Evolutionary conservation across 2,329 filamentous ascomycete genomes (phyloP).

Genomic region (Onygenales sp.): DNA sequence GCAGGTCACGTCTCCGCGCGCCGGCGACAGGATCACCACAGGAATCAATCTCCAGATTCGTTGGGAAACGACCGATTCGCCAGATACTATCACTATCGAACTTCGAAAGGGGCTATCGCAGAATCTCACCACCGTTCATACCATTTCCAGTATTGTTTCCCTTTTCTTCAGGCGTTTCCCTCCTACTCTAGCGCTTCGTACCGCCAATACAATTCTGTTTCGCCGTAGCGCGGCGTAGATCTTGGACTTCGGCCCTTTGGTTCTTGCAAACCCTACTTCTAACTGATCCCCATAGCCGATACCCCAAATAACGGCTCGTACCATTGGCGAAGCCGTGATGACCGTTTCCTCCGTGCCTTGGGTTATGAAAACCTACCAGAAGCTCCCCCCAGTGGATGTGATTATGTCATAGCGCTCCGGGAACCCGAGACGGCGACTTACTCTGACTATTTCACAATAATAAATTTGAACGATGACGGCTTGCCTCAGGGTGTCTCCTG

Average conservation of each 20-base stretch:
- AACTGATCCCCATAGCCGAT: conserved; percentile 1
- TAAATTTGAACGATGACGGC: conserved; percentile 8
- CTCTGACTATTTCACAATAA: conserved; percentile 9
- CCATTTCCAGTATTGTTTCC: conserved; percentile 8
- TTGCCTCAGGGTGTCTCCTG: conserved; percentile 3
- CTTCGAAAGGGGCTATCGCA: conserved; percentile 6
- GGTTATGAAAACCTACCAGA: conserved; percentile 1
- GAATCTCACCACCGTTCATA: conserved; percentile 8
- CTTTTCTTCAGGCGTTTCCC: neutral
- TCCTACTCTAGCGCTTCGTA: neutral
- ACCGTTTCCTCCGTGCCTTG: conserved; percentile 6
- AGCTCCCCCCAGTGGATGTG: conserved; percentile 8
- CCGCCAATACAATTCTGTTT: neutral
- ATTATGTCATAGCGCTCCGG: conserved; percentile 7
- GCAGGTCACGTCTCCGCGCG: conserved; percentile 1
- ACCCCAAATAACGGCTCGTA: conserved; percentile 10
- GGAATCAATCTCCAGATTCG: conserved; percentile 8
- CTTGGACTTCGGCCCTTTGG: neutral
- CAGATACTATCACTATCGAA: conserved; percentile 5
- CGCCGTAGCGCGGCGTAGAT: neutral
- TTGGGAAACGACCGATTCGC: conserved; percentile 5
- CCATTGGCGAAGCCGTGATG: conserved; percentile 9
- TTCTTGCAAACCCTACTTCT: neutral
- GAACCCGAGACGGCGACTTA: neutral
- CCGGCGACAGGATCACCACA: conserved; percentile 6